Conservation (phyloP, 176 grass and related monocot genomes). For the Oryza nivara region DNA sequence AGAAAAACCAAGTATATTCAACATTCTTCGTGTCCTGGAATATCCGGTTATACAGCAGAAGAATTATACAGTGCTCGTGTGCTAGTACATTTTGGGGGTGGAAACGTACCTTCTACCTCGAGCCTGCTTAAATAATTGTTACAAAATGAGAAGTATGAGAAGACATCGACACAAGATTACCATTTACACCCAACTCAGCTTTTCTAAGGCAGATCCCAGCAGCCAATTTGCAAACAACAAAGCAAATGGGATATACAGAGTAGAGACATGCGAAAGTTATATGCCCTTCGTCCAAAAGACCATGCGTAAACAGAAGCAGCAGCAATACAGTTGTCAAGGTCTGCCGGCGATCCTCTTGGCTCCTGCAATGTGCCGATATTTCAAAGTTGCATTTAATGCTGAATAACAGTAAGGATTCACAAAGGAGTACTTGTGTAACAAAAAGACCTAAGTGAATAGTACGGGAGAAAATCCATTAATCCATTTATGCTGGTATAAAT, state of each 20-base stretch:
- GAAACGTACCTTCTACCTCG: neutral
- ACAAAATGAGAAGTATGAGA: neutral
- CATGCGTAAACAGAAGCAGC: neutral
- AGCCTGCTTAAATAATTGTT: neutral
- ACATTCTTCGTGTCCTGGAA: neutral
- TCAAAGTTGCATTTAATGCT: neutral
- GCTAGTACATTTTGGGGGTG: neutral
- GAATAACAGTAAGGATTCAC: neutral
- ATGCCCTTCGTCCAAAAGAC: too few relatives aligned
- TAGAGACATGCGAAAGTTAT: neutral
- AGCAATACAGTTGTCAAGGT: neutral
- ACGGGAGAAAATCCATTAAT: neutral
- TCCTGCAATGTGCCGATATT: slow-evolving; percentile 10
- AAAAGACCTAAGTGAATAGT: neutral
- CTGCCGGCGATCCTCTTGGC: neutral
- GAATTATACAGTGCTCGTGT: neutral
- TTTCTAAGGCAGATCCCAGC: neutral
- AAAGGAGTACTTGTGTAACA: neutral
- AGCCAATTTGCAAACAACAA: neutral
- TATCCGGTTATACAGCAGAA: neutral
- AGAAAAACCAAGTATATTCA: neutral
- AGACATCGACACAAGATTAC: neutral
- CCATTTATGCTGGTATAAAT: neutral
- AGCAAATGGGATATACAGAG: neutral
- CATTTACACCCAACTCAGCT: neutral